Evolutionary conservation across 192 early-diverging fungal species (phyloP).

Genomic region (Pecoramyces ruminantium): DNA sequence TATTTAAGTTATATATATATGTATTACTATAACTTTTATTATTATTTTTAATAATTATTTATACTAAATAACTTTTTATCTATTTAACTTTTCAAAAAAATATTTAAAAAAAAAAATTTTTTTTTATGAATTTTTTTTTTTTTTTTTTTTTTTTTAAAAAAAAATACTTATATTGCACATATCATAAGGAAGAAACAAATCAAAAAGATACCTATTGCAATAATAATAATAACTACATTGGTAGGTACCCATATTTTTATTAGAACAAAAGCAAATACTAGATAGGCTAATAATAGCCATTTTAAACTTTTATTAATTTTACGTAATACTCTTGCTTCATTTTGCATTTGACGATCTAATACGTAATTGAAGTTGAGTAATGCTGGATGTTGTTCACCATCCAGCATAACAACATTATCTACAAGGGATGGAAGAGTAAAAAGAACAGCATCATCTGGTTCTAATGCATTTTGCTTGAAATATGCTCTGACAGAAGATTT

Average conservation of each 20-base stretch:
- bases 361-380: background rate
- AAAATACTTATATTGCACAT: background rate
- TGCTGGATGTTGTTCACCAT: background rate
- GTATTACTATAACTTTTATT: too few relatives aligned
- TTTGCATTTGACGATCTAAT: background rate
- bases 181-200: background rate
- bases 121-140: too few relatives aligned
- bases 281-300: background rate
- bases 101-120: too few relatives aligned
- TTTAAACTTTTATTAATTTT: background rate
- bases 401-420: background rate
- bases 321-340: background rate
- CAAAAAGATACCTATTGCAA: background rate
- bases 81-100: too few relatives aligned
- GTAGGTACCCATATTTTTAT: background rate
- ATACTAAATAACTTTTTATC: too few relatives aligned
- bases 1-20: too few relatives aligned
- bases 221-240: background rate
- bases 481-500: constrained; percentile 31
- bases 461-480: constrained; percentile 48
- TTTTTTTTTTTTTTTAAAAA: background rate
- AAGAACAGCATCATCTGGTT: constrained; percentile 38
- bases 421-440: constrained; percentile 20
- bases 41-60: too few relatives aligned
- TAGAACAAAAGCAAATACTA: background rate